Evolutionary conservation across 2,329 filamentous ascomycete species (phyloP).

Genomic region (Talaromyces piceae): DNA sequence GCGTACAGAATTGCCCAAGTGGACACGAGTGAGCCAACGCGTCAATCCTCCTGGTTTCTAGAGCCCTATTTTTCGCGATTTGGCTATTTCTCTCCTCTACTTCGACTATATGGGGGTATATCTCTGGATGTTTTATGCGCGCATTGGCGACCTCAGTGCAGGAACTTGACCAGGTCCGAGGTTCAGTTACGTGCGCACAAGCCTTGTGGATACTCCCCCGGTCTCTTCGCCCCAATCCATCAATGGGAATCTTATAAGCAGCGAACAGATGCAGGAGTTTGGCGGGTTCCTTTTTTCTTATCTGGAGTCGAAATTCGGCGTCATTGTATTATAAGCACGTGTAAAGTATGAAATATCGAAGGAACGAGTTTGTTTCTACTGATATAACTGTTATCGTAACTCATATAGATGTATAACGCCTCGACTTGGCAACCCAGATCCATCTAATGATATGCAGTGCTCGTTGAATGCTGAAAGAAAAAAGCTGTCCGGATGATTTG

Average conservation of each 20-base stretch:
- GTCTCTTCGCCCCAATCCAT: not conserved
- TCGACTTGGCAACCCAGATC: not conserved
- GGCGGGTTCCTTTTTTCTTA: not conserved
- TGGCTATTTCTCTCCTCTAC: not conserved
- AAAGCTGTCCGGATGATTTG: not conserved
- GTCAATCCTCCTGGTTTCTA: constrained; percentile 93
- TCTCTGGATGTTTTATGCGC: not conserved
- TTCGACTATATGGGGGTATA: not conserved
- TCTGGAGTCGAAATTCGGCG: not conserved
- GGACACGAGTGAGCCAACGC: constrained; percentile 91
- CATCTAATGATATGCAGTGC: not conserved
- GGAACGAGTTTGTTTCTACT: not conserved
- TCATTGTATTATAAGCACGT: not conserved
- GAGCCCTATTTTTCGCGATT: constrained; percentile 13
- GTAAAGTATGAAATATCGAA: not conserved
- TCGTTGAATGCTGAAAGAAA: not conserved
- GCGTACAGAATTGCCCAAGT: constrained; percentile 68
- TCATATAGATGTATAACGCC: not conserved
- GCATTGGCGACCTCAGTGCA: too few species aligned
- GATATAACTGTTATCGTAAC: not conserved
- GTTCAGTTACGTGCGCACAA: not conserved
- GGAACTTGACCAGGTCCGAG: too few species aligned
- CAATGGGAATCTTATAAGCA: not conserved
- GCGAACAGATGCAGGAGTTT: not conserved
- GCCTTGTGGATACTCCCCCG: not conserved